Conservation (phyloP, 2,329 filamentous ascomycete species). For the Verticillium isaacii region DNA sequence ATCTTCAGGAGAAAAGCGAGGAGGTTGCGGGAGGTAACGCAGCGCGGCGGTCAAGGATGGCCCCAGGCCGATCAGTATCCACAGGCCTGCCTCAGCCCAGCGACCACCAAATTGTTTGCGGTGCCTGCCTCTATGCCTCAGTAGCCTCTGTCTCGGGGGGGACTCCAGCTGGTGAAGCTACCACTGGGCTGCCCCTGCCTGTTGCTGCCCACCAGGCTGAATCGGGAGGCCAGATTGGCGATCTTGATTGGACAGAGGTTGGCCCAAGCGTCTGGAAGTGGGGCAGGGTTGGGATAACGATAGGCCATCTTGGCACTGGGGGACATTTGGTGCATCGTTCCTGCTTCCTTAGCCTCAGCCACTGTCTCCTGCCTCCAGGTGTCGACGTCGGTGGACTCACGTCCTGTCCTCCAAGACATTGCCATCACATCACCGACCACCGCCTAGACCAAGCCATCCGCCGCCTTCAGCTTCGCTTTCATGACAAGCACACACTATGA, state of each 20-base stretch:
- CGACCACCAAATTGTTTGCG: background rate
- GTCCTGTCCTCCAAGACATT: background rate
- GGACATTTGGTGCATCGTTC: background rate
- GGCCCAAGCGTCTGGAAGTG: background rate
- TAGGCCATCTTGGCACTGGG: background rate
- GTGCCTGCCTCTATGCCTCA: background rate
- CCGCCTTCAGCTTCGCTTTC: background rate
- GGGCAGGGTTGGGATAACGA: background rate
- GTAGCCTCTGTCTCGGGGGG: background rate
- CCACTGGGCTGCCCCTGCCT: background rate
- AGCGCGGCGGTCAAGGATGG: background rate
- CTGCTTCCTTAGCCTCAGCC: background rate
- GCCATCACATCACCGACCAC: background rate
- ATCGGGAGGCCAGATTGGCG: background rate
- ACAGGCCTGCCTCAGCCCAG: background rate
- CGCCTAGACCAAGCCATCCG: background rate
- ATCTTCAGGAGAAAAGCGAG: background rate
- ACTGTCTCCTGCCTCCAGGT: too few species aligned
- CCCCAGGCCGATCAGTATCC: background rate
- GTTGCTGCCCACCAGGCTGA: background rate
- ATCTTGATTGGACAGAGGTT: background rate
- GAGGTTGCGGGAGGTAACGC: background rate
- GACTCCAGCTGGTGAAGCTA: background rate
- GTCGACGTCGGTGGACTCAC: too few species aligned
- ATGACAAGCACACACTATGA: background rate